phyloP scores from a whole-genome alignment of 2,329 filamentous ascomycete genomes.

The Leptosphaerulina australis region DNA sequence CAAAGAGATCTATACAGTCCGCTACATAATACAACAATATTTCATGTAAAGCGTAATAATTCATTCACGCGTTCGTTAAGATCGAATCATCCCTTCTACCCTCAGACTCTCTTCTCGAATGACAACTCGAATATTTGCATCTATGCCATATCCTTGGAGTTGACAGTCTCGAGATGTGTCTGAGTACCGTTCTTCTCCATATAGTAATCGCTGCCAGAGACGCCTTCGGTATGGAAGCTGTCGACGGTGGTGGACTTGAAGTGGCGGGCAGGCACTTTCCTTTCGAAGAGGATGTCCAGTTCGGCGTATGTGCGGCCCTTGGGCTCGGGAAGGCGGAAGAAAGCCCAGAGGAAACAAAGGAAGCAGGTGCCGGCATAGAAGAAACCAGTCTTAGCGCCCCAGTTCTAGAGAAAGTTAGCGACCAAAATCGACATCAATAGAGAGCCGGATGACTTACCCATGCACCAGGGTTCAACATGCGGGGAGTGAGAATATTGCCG shows the following conservation, averaged over 20 bases:
- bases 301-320: constrained; percentile 82
- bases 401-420: constrained; percentile 48
- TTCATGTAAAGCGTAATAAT: constrained; percentile 3
- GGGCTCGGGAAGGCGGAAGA: constrained; percentile 80
- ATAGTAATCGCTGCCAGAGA: constrained; percentile 25
- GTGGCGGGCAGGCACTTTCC: constrained; percentile 39
- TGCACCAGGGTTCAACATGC: constrained; percentile 46
- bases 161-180: constrained; percentile 36
- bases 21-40: constrained; percentile 6
- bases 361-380: constrained; percentile 85
- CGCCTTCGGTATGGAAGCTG: constrained; percentile 26
- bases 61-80: neutral
- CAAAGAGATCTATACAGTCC: constrained; percentile 2
- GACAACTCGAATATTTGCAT: neutral
- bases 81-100: neutral
- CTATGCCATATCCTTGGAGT: constrained; percentile 21
- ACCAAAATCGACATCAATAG: too few species aligned
- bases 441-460: constrained; percentile 25
- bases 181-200: constrained; percentile 32
- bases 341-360: constrained; percentile 77
- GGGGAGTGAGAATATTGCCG: constrained; percentile 59
- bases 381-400: constrained; percentile 84
- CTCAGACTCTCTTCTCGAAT: too few species aligned
- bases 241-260: constrained; percentile 39
- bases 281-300: constrained; percentile 81